Evolutionary conservation across 768 basidiomycete species (phyloP).

Genomic region (Megacollybia marginata): DNA sequence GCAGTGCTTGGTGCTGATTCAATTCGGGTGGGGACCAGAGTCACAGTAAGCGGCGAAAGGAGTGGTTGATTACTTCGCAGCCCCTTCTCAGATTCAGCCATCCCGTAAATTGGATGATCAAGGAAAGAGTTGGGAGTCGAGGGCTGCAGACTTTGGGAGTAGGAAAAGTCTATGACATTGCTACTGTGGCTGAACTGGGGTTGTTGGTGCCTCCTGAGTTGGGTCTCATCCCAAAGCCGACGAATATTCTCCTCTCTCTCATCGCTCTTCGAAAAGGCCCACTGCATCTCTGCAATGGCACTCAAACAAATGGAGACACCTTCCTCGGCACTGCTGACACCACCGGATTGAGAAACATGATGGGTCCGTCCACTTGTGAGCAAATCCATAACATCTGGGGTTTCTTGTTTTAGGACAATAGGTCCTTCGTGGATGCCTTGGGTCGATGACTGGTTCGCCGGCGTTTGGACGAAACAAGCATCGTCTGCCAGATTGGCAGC

Average conservation of each 20-base stretch:
- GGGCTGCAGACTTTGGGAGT: slow-evolving; percentile 14
- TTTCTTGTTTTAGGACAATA: slow-evolving; percentile 24
- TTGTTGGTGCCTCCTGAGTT: slow-evolving; percentile 20
- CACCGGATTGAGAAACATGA: not conserved
- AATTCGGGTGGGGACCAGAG: slow-evolving; percentile 26
- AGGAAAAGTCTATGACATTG: slow-evolving; percentile 13
- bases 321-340: slow-evolving; percentile 29
- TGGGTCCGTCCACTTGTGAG: not conserved
- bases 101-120: slow-evolving; percentile 10
- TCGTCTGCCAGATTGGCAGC: slow-evolving; percentile 56
- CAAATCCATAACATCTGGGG: slow-evolving; percentile 17
- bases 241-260: slow-evolving; percentile 62
- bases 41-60: slow-evolving; percentile 32
- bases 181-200: slow-evolving; percentile 16
- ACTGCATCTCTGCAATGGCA: slow-evolving; percentile 77
- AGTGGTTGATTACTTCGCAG: slow-evolving; percentile 26
- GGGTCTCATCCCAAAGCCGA: slow-evolving; percentile 41
- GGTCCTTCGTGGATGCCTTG: not conserved
- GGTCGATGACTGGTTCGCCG: not conserved
- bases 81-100: slow-evolving; percentile 21
- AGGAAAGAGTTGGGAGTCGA: not conserved
- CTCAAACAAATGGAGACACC: slow-evolving; percentile 52
- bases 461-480: slow-evolving; percentile 12
- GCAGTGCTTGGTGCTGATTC: slow-evolving; percentile 50
- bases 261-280: slow-evolving; percentile 71